phyloP scores from a whole-genome alignment of 2,329 filamentous ascomycete genomes.

The Aspergillus flavus region DNA sequence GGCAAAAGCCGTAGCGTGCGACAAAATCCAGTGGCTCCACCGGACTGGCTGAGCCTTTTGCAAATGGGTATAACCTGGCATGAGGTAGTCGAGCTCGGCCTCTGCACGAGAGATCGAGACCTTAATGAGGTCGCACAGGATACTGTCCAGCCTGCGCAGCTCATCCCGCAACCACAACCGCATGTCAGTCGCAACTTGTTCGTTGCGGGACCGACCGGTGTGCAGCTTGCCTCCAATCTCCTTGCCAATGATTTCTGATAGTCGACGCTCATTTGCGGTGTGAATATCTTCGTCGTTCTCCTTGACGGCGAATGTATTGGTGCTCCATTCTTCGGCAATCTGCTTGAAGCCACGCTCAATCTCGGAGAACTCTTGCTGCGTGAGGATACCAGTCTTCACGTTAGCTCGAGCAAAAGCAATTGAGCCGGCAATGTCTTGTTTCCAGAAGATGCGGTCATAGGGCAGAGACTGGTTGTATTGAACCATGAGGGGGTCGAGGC shows the following conservation, averaged over 20 bases:
- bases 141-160: slow-evolving; percentile 68
- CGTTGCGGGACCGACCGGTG: slow-evolving; percentile 83
- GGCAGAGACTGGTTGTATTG: slow-evolving; percentile 81
- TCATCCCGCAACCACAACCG: slow-evolving; percentile 82
- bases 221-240: slow-evolving; percentile 86
- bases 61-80: slow-evolving; percentile 88
- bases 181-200: slow-evolving; percentile 90
- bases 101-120: slow-evolving; percentile 71
- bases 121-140: slow-evolving; percentile 69
- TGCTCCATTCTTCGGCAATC: slow-evolving; percentile 52
- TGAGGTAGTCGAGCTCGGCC: slow-evolving; percentile 73
- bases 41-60: slow-evolving; percentile 80
- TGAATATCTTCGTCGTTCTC: slow-evolving; percentile 62
- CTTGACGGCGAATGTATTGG: slow-evolving; percentile 39
- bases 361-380: slow-evolving; percentile 68
- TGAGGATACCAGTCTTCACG: slow-evolving; percentile 72
- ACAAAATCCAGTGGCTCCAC: slow-evolving; percentile 81
- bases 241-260: slow-evolving; percentile 84
- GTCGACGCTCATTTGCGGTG: slow-evolving; percentile 70
- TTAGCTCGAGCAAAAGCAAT: slow-evolving; percentile 85
- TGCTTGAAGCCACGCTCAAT: slow-evolving; percentile 72
- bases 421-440: slow-evolving; percentile 76
- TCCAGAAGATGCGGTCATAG: slow-evolving; percentile 77
- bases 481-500: slow-evolving; percentile 81
- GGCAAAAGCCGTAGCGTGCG: slow-evolving; percentile 71